phyloP scores from a whole-genome alignment of 2,329 filamentous ascomycete species.

The Blastomyces silverae region DNA sequence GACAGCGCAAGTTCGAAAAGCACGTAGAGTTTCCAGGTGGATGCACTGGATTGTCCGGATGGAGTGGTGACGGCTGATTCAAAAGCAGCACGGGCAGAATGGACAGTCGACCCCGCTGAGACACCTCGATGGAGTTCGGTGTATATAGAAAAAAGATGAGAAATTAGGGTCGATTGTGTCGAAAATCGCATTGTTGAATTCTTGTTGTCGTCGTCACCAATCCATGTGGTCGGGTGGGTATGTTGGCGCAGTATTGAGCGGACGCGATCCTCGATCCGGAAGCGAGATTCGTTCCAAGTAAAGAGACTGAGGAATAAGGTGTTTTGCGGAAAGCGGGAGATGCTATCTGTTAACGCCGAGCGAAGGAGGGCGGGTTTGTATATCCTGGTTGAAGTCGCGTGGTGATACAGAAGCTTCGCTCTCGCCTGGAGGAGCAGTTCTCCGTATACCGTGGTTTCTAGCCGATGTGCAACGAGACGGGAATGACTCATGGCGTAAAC shows the following conservation, averaged over 20 bases:
- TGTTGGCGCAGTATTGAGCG: conserved; percentile 53
- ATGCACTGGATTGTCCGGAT: conserved; percentile 35
- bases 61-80: conserved; percentile 44
- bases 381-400: conserved; percentile 55
- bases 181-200: conserved; percentile 14
- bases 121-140: conserved; percentile 46
- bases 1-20: conserved; percentile 43
- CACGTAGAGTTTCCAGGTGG: conserved; percentile 49
- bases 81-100: conserved; percentile 51
- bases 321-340: conserved; percentile 65
- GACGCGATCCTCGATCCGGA: conserved; percentile 69
- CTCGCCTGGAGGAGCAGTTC: conserved; percentile 65
- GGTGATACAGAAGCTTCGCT: conserved; percentile 58
- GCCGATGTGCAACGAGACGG: conserved; percentile 38
- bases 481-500: conserved; percentile 40
- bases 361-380: conserved; percentile 64
- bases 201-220: conserved; percentile 26
- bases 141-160: conserved; percentile 51
- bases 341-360: conserved; percentile 53
- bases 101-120: conserved; percentile 43
- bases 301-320: conserved; percentile 66
- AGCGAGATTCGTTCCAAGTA: conserved; percentile 64
- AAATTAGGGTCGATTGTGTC: conserved; percentile 24
- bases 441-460: conserved; percentile 31
- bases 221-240: conserved; percentile 24